These are phyloP conservation scores for Solanum virginianum DNA, from an alignment of 257 asterid species.

Conservation along the genomic window DNA sequence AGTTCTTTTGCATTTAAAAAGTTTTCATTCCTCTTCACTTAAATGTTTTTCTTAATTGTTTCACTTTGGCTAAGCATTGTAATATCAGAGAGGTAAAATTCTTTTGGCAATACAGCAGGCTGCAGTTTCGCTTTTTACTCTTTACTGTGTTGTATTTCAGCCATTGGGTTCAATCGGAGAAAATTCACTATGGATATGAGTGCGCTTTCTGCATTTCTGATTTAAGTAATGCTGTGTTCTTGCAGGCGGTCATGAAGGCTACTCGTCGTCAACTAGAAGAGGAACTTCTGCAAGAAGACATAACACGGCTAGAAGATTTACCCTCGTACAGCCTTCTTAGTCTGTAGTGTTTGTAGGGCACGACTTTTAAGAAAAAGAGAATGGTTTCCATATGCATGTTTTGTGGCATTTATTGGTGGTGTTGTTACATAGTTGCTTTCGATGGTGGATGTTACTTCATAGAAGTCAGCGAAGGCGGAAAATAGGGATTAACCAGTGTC, in stretches of 20 bases:
- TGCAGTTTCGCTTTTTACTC: neutral
- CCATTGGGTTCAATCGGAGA: neutral
- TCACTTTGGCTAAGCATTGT: neutral
- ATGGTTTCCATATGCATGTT: constrained; percentile 5
- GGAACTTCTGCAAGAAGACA: constrained; percentile 78
- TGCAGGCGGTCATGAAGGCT: constrained; percentile 94
- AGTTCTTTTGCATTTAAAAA: neutral
- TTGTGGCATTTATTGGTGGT: neutral
- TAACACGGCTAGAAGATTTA: constrained; percentile 68
- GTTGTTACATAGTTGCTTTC: neutral
- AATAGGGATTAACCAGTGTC: neutral
- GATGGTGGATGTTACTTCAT: neutral
- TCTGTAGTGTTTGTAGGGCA: constrained; percentile 24
- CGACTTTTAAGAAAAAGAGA: constrained; percentile 6
- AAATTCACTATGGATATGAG: neutral
- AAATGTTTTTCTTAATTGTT: neutral
- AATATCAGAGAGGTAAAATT: neutral
- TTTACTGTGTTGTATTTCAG: neutral
- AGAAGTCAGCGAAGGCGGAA: neutral
- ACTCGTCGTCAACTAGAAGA: constrained; percentile 92
- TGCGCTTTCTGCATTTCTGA: neutral
- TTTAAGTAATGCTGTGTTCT: neutral
- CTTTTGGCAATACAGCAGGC: neutral
- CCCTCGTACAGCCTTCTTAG: constrained; percentile 79
- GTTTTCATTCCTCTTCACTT: neutral